These are phyloP conservation scores for Phenoliferia sp. DNA, from an alignment of 1,284 basidiomycete genomes.

Conservation along the genomic window DNA sequence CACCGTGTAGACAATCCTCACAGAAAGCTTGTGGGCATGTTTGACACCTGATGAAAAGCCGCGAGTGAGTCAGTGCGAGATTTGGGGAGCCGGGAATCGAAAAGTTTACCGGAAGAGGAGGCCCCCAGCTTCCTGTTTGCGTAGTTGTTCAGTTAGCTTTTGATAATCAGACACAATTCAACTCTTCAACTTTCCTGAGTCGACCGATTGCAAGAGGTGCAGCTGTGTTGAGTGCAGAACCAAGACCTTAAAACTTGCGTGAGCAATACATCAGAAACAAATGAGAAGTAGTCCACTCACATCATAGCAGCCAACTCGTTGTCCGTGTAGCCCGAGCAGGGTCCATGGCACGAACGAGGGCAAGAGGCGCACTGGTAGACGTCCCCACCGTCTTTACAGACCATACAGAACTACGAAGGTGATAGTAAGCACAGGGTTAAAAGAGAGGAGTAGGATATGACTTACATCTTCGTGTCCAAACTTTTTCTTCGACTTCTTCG, in stretches of 20 bases:
- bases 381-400: slow-evolving; percentile 51
- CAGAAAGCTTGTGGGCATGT: slow-evolving; percentile 49
- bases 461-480: slow-evolving; percentile 31
- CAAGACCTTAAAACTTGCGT: neutral
- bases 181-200: slow-evolving; percentile 49
- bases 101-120: too few relatives aligned
- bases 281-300: neutral
- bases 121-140: too few relatives aligned
- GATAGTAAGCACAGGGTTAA: slow-evolving; percentile 28
- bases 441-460: neutral
- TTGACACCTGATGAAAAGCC: slow-evolving; percentile 22
- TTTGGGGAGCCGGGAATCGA: too few relatives aligned
- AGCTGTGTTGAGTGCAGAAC: slow-evolving; percentile 53
- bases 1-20: slow-evolving; percentile 55
- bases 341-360: slow-evolving; percentile 18
- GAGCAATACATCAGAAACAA: neutral
- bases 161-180: too few relatives aligned
- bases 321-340: slow-evolving; percentile 5
- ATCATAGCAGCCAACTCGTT: neutral
- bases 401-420: slow-evolving; percentile 57
- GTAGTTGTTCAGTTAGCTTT: too few relatives aligned
- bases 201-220: slow-evolving; percentile 47
- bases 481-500: slow-evolving; percentile 40
- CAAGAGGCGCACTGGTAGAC: slow-evolving; percentile 47
- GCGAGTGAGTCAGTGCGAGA: too few relatives aligned